Evolutionary conservation across 1,139 yeast genomes (phyloP), one percentile per base, ranked within the genome.

Genomic region (Geotrichum bryndzae): DNA sequence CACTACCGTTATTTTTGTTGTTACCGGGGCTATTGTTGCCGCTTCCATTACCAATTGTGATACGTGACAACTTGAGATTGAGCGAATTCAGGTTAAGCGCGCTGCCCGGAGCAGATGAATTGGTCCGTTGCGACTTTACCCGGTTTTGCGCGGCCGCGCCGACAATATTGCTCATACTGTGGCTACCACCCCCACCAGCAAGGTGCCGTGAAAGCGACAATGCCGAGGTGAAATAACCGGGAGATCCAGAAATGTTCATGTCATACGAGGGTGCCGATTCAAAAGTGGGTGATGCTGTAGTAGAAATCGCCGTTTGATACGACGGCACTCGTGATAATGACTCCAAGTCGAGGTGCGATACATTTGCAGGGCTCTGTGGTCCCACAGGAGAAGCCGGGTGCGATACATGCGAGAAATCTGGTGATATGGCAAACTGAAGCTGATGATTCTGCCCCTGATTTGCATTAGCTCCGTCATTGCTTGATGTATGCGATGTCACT

Each of bases 301-400:
- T 57, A 54, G 66, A 67, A 38, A 76, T 58, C 2, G 98, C 97
- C 54, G 90, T 86, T 10, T 82, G 81, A 73, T 92, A 92, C 0
- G 96, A 84, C 0, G 98, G 98, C 2, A 91, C 96, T 62, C 84
- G 77, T 18, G 87, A 84, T 66, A 91, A 71, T 2, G 77, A 74
- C 6, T 75, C 74, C 3, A 80, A 68, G 64, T 82, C 80, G 51
- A 53, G 31, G 18, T 27, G 51, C 18, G 52, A 45, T 3, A 4
- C 22, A 13, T 53, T 45, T 13, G 35, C 55, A 3, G 55, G 56
- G 29, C 51, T 54, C 31, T 25, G 15, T 18, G 22, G 22, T 3
- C 35, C 15, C 35, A 29, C 13, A 10, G 56, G 63, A n/a, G 59
- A 54, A 7, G 48, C 52, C 7, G 61, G 57, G 51, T 58, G 45